Percentiles rank a stretch among this genome's conserved stretches.
These are phyloP conservation scores for Agaricus sinodeliciosus DNA, from an alignment of 768 basidiomycete genomes.

Conservation along the genomic window DNA sequence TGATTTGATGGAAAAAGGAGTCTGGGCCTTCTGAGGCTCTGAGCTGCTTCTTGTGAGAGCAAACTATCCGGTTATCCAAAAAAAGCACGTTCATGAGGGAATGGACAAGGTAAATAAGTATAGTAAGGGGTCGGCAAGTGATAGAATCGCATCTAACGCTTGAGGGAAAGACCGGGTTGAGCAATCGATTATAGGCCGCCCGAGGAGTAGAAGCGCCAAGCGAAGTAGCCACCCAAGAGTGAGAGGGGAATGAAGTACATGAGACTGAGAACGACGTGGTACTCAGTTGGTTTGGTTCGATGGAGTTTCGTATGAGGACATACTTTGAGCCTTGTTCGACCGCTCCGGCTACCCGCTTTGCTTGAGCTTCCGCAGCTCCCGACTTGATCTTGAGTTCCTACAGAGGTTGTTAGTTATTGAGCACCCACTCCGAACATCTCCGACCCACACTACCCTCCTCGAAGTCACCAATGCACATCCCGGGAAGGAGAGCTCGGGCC, in stretches of 20 bases:
- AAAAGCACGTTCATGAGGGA: neutral
- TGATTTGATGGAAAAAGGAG: neutral
- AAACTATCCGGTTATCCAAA: conserved; percentile 7
- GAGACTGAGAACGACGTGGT: conserved; percentile 33
- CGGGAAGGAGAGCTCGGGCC: conserved; percentile 78
- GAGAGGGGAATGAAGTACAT: conserved; percentile 83
- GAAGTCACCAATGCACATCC: conserved; percentile 78
- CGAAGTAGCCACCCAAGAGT: conserved; percentile 81
- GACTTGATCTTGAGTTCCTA: conserved; percentile 51
- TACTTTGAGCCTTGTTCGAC: conserved; percentile 69
- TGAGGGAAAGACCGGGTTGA: conserved; percentile 1
- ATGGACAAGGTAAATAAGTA: conserved; percentile 8
- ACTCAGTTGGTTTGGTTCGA: conserved; percentile 10
- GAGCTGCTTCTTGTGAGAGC: conserved; percentile 1
- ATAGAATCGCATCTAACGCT: conserved; percentile 10
- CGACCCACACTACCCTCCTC: conserved; percentile 58
- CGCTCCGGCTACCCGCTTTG: conserved; percentile 37
- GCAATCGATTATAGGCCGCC: conserved; percentile 31
- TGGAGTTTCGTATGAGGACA: conserved; percentile 18
- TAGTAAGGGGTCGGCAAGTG: conserved; percentile 4
- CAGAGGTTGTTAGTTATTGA: conserved; percentile 3
- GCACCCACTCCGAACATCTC: conserved; percentile 6
- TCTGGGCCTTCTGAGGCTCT: too few species aligned
- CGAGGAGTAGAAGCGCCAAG: conserved; percentile 69
- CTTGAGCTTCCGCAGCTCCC: conserved; percentile 39